Evolutionary conservation across 2,329 filamentous ascomycete genomes (phyloP).

Genomic region (Cryphonectria japonica): DNA sequence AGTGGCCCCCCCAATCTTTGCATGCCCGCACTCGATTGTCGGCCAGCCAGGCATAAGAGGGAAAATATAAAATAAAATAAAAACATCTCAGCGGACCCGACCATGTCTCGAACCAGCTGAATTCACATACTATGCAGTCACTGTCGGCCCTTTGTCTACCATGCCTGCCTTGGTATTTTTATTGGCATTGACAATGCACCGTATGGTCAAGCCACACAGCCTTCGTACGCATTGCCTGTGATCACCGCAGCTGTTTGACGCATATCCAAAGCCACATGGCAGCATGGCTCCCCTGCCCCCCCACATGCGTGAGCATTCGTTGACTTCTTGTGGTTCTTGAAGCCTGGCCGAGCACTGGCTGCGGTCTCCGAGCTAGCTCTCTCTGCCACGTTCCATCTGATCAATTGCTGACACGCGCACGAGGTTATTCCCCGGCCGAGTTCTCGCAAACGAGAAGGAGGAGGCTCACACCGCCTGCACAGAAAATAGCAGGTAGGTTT

Average conservation of each 20-base stretch:
- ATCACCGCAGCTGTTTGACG: slow-evolving; percentile 7
- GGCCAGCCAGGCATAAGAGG: neutral
- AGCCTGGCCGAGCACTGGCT: neutral
- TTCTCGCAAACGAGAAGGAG: neutral
- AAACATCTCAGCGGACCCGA: no score
- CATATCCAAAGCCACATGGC: slow-evolving; percentile 25
- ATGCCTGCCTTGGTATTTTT: neutral
- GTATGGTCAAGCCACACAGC: neutral
- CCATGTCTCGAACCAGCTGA: neutral
- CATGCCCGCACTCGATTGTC: neutral
- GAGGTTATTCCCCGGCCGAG: neutral
- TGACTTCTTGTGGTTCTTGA: slow-evolving; percentile 1
- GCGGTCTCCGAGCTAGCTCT: neutral
- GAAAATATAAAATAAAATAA: neutral
- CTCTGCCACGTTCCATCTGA: neutral
- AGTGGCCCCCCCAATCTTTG: neutral
- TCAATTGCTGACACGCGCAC: neutral
- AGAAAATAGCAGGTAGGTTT: neutral
- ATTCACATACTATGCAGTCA: neutral
- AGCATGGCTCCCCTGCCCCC: slow-evolving; percentile 4
- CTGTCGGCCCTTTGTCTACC: neutral
- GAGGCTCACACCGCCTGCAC: neutral
- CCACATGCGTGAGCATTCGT: neutral
- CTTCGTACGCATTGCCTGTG: slow-evolving; percentile 1
- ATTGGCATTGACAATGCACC: neutral